Evolutionary conservation across 208 protist genomes (phyloP).

Genomic region (Leishmania braziliensis): DNA sequence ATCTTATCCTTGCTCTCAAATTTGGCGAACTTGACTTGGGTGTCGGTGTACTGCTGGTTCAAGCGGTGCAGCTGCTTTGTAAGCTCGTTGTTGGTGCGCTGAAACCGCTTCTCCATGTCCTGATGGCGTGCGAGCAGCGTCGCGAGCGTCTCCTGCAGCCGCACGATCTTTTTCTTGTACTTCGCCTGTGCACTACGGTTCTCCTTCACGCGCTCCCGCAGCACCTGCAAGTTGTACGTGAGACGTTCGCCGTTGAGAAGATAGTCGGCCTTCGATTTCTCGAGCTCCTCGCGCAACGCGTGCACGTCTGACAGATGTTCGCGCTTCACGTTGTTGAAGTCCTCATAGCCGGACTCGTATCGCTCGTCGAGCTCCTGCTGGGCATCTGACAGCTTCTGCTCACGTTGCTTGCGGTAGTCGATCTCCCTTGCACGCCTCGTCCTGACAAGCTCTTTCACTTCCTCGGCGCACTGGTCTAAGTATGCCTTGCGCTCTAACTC

Average conservation of each 20-base stretch:
- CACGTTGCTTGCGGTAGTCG: constrained; percentile 81
- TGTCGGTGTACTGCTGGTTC: constrained; percentile 95
- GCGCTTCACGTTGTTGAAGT: constrained; percentile 83
- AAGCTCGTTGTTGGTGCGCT: constrained; percentile 93
- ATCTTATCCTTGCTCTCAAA: constrained; percentile 94
- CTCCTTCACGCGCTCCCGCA: constrained; percentile 94
- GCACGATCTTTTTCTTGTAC: constrained; percentile 93
- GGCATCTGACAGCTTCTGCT: constrained; percentile 84
- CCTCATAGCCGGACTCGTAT: constrained; percentile 79
- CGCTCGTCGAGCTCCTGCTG: constrained; percentile 78
- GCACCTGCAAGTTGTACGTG: constrained; percentile 96
- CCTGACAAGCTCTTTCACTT: constrained; percentile 91
- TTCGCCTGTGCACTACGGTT: constrained; percentile 93
- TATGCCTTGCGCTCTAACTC: constrained; percentile 79
- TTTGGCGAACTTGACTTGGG: constrained; percentile 95
- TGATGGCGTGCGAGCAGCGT: constrained; percentile 90
- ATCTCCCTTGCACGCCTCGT: constrained; percentile 88
- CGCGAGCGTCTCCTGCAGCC: constrained; percentile 89
- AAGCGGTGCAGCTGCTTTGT: constrained; percentile 94
- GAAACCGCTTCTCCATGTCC: constrained; percentile 91
- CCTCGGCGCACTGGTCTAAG: constrained; percentile 69
- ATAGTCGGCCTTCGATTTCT: constrained; percentile 95
- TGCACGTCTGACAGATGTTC: constrained; percentile 90
- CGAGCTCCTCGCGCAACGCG: constrained; percentile 91
- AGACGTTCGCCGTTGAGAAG: constrained; percentile 96